Evolutionary conservation across 345 rosid species (phyloP).

Genomic region (Eucalyptus erythrocorys): DNA sequence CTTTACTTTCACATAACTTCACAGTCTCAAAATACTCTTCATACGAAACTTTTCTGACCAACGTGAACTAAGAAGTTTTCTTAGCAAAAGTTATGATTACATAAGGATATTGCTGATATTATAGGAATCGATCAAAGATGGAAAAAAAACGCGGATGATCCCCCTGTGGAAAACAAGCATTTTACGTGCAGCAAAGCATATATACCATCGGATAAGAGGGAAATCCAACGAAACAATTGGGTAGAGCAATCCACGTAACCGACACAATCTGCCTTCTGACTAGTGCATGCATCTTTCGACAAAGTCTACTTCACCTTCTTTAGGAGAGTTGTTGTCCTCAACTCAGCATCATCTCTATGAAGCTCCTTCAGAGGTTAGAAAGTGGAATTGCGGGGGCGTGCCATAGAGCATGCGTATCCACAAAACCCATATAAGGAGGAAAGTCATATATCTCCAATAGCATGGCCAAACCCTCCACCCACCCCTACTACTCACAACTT

Average conservation of each 20-base stretch:
- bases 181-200: background rate
- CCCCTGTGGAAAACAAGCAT: background rate
- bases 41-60: too few species aligned
- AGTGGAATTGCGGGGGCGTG: conserved; percentile 54
- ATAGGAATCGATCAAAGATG: too few species aligned
- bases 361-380: conserved; percentile 76
- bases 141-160: background rate
- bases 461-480: conserved; percentile 29
- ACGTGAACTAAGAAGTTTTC: too few species aligned
- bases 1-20: too few species aligned
- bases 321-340: conserved; percentile 37
- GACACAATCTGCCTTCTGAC: background rate
- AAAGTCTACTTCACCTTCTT: conserved; percentile 37
- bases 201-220: background rate
- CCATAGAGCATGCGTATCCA: conserved; percentile 73
- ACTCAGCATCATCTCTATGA: conserved; percentile 68
- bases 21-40: too few species aligned
- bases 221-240: background rate
- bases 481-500: conserved; percentile 56
- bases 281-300: background rate
- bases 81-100: too few species aligned
- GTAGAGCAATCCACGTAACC: background rate
- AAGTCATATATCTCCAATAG: conserved; percentile 52
- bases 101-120: too few species aligned
- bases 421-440: conserved; percentile 47